Evolutionary conservation across 1,139 yeast genomes (phyloP).

Genomic region (Yamadazyma taylorii): DNA sequence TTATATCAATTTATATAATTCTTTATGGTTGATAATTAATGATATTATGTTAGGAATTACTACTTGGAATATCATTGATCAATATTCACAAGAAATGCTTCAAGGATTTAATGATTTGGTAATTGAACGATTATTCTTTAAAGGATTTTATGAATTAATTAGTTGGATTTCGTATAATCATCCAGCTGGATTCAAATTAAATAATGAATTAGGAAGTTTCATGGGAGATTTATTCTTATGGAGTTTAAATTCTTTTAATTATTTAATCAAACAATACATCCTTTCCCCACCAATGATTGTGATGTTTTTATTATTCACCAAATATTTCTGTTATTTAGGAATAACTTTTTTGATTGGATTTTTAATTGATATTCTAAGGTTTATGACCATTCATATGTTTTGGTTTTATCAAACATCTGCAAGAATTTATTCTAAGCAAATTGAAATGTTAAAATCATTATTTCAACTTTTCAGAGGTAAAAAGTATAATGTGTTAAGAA

Average conservation of each 20-base stretch:
- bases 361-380: slow-evolving; percentile 60
- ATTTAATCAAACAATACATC: slow-evolving; percentile 15
- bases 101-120: slow-evolving; percentile 35
- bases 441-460: slow-evolving; percentile 66
- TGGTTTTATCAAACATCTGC: slow-evolving; percentile 80
- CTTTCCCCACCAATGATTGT: slow-evolving; percentile 2
- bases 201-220: slow-evolving; percentile 81
- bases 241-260: slow-evolving; percentile 75
- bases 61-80: slow-evolving; percentile 49
- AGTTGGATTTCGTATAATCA: slow-evolving; percentile 75
- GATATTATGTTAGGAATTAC: slow-evolving; percentile 78
- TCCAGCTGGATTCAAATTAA: slow-evolving; percentile 93
- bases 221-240: slow-evolving; percentile 84
- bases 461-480: slow-evolving; percentile 88
- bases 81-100: slow-evolving; percentile 39
- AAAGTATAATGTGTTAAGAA: slow-evolving; percentile 77
- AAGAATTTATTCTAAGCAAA: slow-evolving; percentile 74
- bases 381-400: slow-evolving; percentile 70
- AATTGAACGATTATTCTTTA: slow-evolving; percentile 31
- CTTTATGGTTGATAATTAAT: slow-evolving; percentile 82
- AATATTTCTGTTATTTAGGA: slow-evolving; percentile 42
- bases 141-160: slow-evolving; percentile 48
- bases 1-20: slow-evolving; percentile 85
- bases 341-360: slow-evolving; percentile 69
- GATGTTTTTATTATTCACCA: slow-evolving; percentile 12